Evolutionary conservation across 2,329 filamentous ascomycete genomes (phyloP).

Genomic region (Epichloe aotearoae): DNA sequence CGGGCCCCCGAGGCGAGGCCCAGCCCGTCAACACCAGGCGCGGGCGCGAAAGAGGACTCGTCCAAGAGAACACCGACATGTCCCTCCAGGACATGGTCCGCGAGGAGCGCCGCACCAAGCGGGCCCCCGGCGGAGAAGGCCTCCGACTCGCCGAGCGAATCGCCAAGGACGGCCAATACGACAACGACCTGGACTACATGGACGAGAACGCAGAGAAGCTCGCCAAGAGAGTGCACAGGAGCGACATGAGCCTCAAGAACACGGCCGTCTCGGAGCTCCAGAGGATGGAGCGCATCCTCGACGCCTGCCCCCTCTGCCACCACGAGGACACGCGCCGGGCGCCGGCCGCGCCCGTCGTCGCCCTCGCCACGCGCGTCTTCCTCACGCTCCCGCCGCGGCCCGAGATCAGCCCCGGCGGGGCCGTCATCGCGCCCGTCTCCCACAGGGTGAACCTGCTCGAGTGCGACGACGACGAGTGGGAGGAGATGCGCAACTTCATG

Average conservation of each 20-base stretch:
- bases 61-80: slow-evolving; percentile 93
- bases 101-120: slow-evolving; percentile 77
- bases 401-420: slow-evolving; percentile 73
- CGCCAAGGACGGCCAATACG: slow-evolving; percentile 81
- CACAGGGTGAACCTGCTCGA: slow-evolving; percentile 87
- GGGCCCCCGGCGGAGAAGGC: slow-evolving; percentile 66
- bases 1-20: slow-evolving; percentile 60
- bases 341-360: slow-evolving; percentile 73
- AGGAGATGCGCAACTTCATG: slow-evolving; percentile 98
- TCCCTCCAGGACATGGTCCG: slow-evolving; percentile 92
- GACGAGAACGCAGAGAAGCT: slow-evolving; percentile 92
- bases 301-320: slow-evolving; percentile 75
- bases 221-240: slow-evolving; percentile 75
- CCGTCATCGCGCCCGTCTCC: slow-evolving; percentile 77
- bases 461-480: slow-evolving; percentile 98
- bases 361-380: slow-evolving; percentile 73
- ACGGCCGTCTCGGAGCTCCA: slow-evolving; percentile 79
- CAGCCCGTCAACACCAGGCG: slow-evolving; percentile 67
- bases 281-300: slow-evolving; percentile 74
- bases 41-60: slow-evolving; percentile 68
- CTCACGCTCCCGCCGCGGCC: slow-evolving; percentile 83
- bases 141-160: slow-evolving; percentile 80
- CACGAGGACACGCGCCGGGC: slow-evolving; percentile 67
- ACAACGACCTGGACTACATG: slow-evolving; percentile 89
- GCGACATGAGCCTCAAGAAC: slow-evolving; percentile 76